These are phyloP conservation scores for Irpex sp. DNA, from an alignment of 1,284 basidiomycete genomes.

Conservation along the genomic window DNA sequence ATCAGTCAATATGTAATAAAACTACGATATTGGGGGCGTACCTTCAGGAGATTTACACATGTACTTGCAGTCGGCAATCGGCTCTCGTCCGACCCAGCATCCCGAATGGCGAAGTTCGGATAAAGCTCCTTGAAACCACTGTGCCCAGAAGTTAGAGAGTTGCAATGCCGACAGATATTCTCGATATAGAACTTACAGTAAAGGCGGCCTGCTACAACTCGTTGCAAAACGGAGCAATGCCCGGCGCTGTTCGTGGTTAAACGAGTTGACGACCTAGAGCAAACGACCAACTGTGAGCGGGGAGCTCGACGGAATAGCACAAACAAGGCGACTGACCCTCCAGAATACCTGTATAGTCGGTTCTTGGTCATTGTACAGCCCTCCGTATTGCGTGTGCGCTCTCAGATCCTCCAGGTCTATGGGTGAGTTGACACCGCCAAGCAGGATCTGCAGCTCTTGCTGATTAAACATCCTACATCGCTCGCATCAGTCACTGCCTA, in stretches of 20 bases:
- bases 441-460: slow-evolving; percentile 82
- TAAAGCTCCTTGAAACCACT: slow-evolving; percentile 87
- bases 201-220: slow-evolving; percentile 84
- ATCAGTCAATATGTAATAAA: slow-evolving; percentile 3
- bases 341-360: slow-evolving; percentile 75
- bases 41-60: slow-evolving; percentile 87
- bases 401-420: slow-evolving; percentile 83
- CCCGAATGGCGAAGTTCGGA: slow-evolving; percentile 84
- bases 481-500: neutral
- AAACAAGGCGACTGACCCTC: slow-evolving; percentile 42
- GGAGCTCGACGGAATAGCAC: slow-evolving; percentile 3
- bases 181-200: slow-evolving; percentile 51
- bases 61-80: slow-evolving; percentile 81
- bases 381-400: slow-evolving; percentile 74
- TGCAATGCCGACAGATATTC: neutral
- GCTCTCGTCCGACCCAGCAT: slow-evolving; percentile 67
- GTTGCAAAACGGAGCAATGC: slow-evolving; percentile 86
- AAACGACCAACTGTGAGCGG: slow-evolving; percentile 17
- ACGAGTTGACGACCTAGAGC: slow-evolving; percentile 63
- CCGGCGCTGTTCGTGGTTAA: slow-evolving; percentile 70
- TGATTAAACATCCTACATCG: slow-evolving; percentile 88
- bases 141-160: neutral
- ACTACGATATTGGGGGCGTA: slow-evolving; percentile 19
- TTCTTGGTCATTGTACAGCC: slow-evolving; percentile 68
- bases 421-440: slow-evolving; percentile 80